A percentile compares a stretch with the other conserved stretches of the same genome.
Conservation (phyloP, 1,284 basidiomycete genomes). For the Coniophora puteana region DNA sequence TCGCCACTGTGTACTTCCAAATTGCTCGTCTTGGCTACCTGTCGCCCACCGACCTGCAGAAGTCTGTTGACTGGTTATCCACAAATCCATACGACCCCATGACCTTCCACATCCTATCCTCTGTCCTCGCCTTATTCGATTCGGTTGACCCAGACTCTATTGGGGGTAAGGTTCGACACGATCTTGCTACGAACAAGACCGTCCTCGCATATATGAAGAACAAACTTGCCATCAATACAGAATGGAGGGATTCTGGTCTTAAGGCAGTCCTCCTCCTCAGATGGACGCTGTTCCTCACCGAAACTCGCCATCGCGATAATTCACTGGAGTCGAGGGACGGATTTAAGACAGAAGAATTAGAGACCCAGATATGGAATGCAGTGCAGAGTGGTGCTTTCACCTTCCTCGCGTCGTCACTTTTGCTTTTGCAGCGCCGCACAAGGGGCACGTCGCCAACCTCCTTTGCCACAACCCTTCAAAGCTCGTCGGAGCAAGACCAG, state of each 20-base stretch:
- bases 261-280: constrained; percentile 78
- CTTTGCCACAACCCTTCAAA: constrained; percentile 36
- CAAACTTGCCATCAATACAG: constrained; percentile 45
- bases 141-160: constrained; percentile 51
- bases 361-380: constrained; percentile 77
- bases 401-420: constrained; percentile 60
- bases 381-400: constrained; percentile 82
- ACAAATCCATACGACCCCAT: constrained; percentile 60
- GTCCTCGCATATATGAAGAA: constrained; percentile 54
- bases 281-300: constrained; percentile 84
- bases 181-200: constrained; percentile 40
- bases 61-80: constrained; percentile 64
- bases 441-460: constrained; percentile 41
- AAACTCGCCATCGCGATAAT: constrained; percentile 66
- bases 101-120: constrained; percentile 68
- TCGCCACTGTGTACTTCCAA: constrained; percentile 59
- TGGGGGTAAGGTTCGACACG: constrained; percentile 40
- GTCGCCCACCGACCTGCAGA: constrained; percentile 52
- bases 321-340: constrained; percentile 61
- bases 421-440: constrained; percentile 47
- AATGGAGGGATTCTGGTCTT: constrained; percentile 74
- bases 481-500: constrained; percentile 45
- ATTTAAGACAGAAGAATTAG: constrained; percentile 76
- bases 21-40: constrained; percentile 65
- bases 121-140: constrained; percentile 68